These are phyloP conservation scores for Nelumbo lutea DNA, from an alignment of 164 flowering plant genomes.

Conservation along the genomic window DNA sequence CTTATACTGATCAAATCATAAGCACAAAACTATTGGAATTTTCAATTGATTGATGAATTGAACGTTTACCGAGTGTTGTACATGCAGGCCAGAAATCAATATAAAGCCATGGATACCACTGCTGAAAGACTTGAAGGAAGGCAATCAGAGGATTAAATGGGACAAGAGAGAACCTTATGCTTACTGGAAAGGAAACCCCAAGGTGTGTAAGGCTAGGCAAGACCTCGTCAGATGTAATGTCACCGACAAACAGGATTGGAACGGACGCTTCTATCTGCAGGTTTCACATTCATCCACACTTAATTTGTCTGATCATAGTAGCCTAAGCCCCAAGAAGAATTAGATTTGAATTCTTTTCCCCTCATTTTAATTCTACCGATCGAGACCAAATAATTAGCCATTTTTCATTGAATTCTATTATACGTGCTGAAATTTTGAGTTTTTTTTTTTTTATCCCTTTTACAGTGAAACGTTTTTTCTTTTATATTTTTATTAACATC, in stretches of 20 bases:
- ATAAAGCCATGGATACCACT: slow-evolving; percentile 53
- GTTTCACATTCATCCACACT: slow-evolving; percentile 13
- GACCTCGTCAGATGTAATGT: slow-evolving; percentile 48
- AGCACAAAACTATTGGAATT: too few relatives aligned
- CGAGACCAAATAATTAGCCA: too few relatives aligned
- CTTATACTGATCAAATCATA: too few relatives aligned
- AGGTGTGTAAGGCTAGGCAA: slow-evolving; percentile 20
- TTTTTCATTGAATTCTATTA: too few relatives aligned
- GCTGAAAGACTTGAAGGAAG: slow-evolving; percentile 32
- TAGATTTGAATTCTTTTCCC: neutral
- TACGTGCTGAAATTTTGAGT: too few relatives aligned
- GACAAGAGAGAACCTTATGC: slow-evolving; percentile 58
- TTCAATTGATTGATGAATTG: too few relatives aligned
- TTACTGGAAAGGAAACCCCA: slow-evolving; percentile 67
- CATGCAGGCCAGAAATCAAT: slow-evolving; percentile 50
- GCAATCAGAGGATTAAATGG: slow-evolving; percentile 41
- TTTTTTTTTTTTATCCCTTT: too few relatives aligned
- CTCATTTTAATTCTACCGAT: too few relatives aligned
- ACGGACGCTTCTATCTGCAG: slow-evolving; percentile 41
- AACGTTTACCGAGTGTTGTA: neutral
- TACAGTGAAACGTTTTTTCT: too few relatives aligned
- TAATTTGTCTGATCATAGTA: too few relatives aligned
- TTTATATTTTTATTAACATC: too few relatives aligned
- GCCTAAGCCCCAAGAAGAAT: neutral
- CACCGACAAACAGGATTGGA: slow-evolving; percentile 42